Base-by-base conservation (phyloP, 805 yeast genomes). In the Wickerhamiella alocasiicola region DNA sequence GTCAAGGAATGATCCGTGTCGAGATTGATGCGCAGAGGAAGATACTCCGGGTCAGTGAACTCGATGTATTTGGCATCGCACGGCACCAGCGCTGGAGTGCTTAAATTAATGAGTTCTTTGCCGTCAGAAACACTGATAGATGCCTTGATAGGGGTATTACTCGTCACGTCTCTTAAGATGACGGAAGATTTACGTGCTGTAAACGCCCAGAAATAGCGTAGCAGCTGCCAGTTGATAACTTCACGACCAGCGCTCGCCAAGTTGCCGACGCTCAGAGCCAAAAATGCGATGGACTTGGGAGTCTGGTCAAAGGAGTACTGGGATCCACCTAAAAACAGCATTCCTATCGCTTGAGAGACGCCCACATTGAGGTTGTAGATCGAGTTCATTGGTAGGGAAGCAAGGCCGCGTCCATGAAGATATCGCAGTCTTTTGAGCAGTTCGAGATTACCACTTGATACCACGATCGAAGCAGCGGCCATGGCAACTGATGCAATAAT, bases 251-350 rank as follows among this genome's bases (percentile, higher is more conserved):
- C 41, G 2, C 84, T 79, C 46, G 75, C 77, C 2, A 77, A 65
- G 2, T 96, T 96, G 48, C 83, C 76, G n/a, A 81, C 64, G 0
- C 95, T 70, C 0, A 83, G 70, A 1, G 84, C 61, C 50, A 91
- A 65, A 2, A 78, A 58, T 0, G 87, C 94, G 41, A 77, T 63
- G 2, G 83, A 74, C 51, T 79, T 64, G 42, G 73, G 69, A 3
- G 80, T 71, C 6, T 60, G 69, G 28, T 73, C 67, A 44, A 91
- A 71, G 0, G 94, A 85, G 57, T 75, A 84, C 55, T 84, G 95
- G 0, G 97, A 95, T 1, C 95, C 91, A 0, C 95, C 95, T 27
- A 91, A 57, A 54, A 88, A 87, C 41, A 88, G 63, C 50, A 88
- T 75, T 2, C 99, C 99, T 28, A 91, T 59, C 0, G 94, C 81